phyloP scores from a whole-genome alignment of 108 stramenopile genomes.

The Pinguiococcus pyrenoidosus region DNA sequence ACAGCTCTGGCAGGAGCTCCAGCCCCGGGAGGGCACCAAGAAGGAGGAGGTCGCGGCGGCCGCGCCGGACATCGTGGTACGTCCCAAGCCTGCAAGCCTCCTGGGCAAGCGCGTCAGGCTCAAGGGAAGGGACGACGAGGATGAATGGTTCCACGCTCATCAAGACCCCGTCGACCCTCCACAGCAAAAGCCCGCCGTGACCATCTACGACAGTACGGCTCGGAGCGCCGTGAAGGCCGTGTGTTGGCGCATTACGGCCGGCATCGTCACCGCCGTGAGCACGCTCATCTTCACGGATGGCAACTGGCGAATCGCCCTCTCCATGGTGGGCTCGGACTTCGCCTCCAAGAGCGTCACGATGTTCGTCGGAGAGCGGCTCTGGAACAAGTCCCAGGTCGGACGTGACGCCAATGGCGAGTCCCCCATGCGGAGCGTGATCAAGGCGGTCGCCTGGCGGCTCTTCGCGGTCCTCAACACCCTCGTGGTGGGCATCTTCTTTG shows the following conservation, averaged over 20 bases:
- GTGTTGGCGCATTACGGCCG: constrained; percentile 70
- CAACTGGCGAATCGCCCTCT: constrained; percentile 38
- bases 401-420: constrained; percentile 38
- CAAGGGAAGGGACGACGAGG: too few species aligned
- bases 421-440: constrained; percentile 56
- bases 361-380: constrained; percentile 84
- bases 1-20: too few species aligned
- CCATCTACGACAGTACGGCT: constrained; percentile 43
- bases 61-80: too few species aligned
- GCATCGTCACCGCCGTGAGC: constrained; percentile 59
- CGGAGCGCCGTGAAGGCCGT: constrained; percentile 65
- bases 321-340: constrained; percentile 85
- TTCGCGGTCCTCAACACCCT: constrained; percentile 85
- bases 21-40: too few species aligned
- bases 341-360: constrained; percentile 80
- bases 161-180: too few species aligned
- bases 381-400: constrained; percentile 74
- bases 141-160: too few species aligned
- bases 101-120: too few species aligned
- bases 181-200: too few species aligned
- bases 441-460: constrained; percentile 80
- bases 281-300: constrained; percentile 56
- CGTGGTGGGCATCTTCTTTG: constrained; percentile 58
- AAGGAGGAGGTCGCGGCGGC: too few species aligned
- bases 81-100: too few species aligned